Evolutionary conservation across 371 early-diverging fungal genomes (phyloP).

Genomic region (Sporodiniella umbellata): DNA sequence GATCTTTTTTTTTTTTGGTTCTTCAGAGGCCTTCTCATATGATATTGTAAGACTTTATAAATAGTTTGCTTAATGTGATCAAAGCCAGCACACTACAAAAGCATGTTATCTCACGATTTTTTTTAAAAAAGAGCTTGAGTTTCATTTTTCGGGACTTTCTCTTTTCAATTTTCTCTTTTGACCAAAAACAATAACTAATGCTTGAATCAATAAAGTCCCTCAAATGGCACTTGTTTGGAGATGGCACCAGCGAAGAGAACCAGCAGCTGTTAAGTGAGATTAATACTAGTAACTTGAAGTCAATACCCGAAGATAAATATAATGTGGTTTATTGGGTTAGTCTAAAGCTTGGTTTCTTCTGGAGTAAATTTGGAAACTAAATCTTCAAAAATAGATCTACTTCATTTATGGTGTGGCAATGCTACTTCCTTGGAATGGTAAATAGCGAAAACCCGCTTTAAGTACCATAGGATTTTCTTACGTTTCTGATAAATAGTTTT

Average conservation of each 20-base stretch:
- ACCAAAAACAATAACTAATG: neutral
- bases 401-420: constrained; percentile 72
- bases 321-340: constrained; percentile 26
- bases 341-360: neutral
- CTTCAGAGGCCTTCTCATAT: too few relatives aligned
- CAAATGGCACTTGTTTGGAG: neutral
- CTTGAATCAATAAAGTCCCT: neutral
- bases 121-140: too few relatives aligned
- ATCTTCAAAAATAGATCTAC: constrained; percentile 39
- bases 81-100: too few relatives aligned
- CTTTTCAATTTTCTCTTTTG: neutral
- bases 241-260: neutral
- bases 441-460: too few relatives aligned
- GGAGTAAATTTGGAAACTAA: neutral
- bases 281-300: constrained; percentile 1
- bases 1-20: too few relatives aligned
- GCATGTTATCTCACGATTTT: too few relatives aligned
- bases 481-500: constrained; percentile 44
- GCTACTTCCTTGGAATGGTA: constrained; percentile 83
- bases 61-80: too few relatives aligned
- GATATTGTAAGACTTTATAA: too few relatives aligned
- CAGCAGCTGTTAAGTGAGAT: neutral
- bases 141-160: neutral
- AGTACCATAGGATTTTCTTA: too few relatives aligned
- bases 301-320: constrained; percentile 14